Percentiles rank a stretch among this genome's conserved stretches.
These are phyloP conservation scores for Medicago truncatula DNA, from an alignment of 306 rosid genomes.

Conservation along the genomic window MtrunA17r5.0-ANR NC_053042.1:11184001-11184500, in stretches of 20 bases:
- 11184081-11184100: too few species aligned
- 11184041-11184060: too few species aligned
- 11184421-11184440: slow-evolving; percentile 20
- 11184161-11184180: background rate
- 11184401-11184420: background rate
- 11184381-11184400: slow-evolving; percentile 27
- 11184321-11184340: background rate
- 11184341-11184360: slow-evolving; percentile 21
- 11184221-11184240: slow-evolving; percentile 5
- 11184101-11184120: too few species aligned
- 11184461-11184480: slow-evolving; percentile 60
- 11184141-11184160: too few species aligned
- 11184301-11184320: background rate
- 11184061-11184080: too few species aligned
- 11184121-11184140: too few species aligned
- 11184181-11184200: slow-evolving; percentile 15
- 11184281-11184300: background rate
- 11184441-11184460: slow-evolving; percentile 47
- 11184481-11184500: slow-evolving; percentile 69
- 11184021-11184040: too few species aligned
- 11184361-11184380: slow-evolving; percentile 33
- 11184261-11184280: background rate
- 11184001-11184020: too few species aligned
- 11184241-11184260: slow-evolving; percentile 20
- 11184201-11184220: slow-evolving; percentile 1